A percentile compares a stretch with the other conserved stretches of the same genome.
These are phyloP conservation scores for Aspergillus fischeri DNA, from an alignment of 2,329 filamentous ascomycete species.

Conservation along the genomic window DNA sequence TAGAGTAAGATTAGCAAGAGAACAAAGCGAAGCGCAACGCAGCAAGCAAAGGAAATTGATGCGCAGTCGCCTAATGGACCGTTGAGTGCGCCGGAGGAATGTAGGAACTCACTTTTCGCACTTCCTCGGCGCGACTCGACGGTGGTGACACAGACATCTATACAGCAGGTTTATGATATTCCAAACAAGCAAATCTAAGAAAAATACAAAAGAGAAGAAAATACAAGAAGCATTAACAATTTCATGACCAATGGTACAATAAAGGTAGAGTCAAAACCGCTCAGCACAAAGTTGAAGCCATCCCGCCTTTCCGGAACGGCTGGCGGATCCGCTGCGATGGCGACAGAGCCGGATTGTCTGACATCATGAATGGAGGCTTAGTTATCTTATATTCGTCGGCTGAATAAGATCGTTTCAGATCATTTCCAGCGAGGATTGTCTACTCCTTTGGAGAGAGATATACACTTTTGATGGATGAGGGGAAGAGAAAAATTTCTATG, in stretches of 20 bases:
- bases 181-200: not conserved
- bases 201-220: not conserved
- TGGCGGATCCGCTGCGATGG: slow-evolving; percentile 17
- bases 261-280: not conserved
- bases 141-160: slow-evolving; percentile 22
- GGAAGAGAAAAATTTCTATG: not conserved
- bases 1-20: slow-evolving; percentile 7
- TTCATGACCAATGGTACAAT: slow-evolving; percentile 8
- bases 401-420: not conserved
- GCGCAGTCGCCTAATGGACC: not conserved
- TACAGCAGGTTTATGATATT: slow-evolving; percentile 2
- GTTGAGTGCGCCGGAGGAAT: slow-evolving; percentile 1
- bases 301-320: not conserved
- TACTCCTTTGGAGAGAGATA: not conserved
- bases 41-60: not conserved
- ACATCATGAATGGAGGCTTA: slow-evolving; percentile 16
- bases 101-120: slow-evolving; percentile 36
- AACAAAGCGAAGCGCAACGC: not conserved
- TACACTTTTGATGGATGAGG: not conserved
- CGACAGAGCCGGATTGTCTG: slow-evolving; percentile 17
- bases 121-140: slow-evolving; percentile 36
- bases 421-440: not conserved
- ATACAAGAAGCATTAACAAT: slow-evolving; percentile 1
- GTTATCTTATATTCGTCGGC: not conserved
- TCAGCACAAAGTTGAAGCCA: not conserved